These are phyloP conservation scores for Linderniella brevidens DNA, from an alignment of 257 asterid genomes.

Conservation along the genomic window DNA sequence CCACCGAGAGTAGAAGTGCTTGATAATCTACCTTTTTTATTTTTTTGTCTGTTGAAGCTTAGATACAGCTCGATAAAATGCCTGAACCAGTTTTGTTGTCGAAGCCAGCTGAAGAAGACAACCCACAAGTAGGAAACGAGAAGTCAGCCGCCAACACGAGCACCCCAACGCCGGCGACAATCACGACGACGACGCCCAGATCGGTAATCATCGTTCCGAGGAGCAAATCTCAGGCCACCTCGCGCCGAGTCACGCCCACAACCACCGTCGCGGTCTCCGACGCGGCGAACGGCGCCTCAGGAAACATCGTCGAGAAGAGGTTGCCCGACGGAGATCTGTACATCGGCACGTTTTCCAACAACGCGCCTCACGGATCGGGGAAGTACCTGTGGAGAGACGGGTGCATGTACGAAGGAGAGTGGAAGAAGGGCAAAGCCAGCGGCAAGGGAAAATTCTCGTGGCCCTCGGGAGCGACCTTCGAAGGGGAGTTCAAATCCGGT, in stretches of 20 bases:
- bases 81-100: slow-evolving; percentile 16
- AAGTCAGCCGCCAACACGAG: slow-evolving; percentile 3
- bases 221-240: slow-evolving; percentile 33
- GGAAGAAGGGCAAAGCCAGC: slow-evolving; percentile 51
- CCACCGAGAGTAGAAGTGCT: too few relatives aligned
- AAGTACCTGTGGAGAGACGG: slow-evolving; percentile 64
- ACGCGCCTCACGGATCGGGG: slow-evolving; percentile 50
- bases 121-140: slow-evolving; percentile 11
- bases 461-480: slow-evolving; percentile 54
- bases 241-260: slow-evolving; percentile 32
- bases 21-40: too few relatives aligned
- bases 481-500: slow-evolving; percentile 53
- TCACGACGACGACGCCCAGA: slow-evolving; percentile 28
- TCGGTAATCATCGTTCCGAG: slow-evolving; percentile 28
- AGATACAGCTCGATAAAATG: slow-evolving; percentile 12
- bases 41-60: not conserved
- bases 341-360: slow-evolving; percentile 31
- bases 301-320: slow-evolving; percentile 19
- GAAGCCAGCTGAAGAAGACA: slow-evolving; percentile 12
- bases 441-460: slow-evolving; percentile 53
- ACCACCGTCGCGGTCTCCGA: slow-evolving; percentile 13
- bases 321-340: slow-evolving; percentile 58
- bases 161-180: slow-evolving; percentile 1
- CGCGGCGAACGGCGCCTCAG: slow-evolving; percentile 2
- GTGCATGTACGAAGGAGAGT: slow-evolving; percentile 58